Evolutionary conservation across 2,329 filamentous ascomycete genomes (phyloP), one percentile per base, ranked within the genome.

Genomic region (Diaporthe sp.): DNA sequence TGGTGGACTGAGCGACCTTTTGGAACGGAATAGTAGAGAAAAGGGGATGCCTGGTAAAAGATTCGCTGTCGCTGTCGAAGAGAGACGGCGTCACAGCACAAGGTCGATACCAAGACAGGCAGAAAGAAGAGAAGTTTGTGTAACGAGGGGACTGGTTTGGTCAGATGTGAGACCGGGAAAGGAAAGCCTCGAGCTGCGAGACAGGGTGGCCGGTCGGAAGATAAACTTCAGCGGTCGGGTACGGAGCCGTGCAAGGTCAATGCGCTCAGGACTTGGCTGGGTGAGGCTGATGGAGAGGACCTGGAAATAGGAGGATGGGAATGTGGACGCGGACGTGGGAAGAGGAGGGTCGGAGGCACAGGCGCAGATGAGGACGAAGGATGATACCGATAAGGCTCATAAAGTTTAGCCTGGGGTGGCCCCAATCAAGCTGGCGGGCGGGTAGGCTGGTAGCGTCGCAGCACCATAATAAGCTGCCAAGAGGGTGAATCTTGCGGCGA

Each of bases 1-100:
- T 87, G 82, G 77, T 37, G 34, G 58, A 39, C 4, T n/a, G 65
- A 55, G 58, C 25, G 37, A 74, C 25, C 58, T 39, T 39, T 49
- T 9, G 55, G 22, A n/a, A 51, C 55, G 63, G 22, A 42, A 61
- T 17, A 4, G 31, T 31, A 75, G 34, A 34, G 17, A n/a, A 61
- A 37, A 51, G 49, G 65, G 61, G 61, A 37, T 68, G 55, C 53
- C 71, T 61, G 68, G 55, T 22, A 49, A 20, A 20, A 76, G 71
- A 9, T 53, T 58, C 39, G 72, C 37, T 51, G 68, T 65, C 65
- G 57, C 25, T 37, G 17, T 25, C 10, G 49, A 51, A 42, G 49
- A 63, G n/a, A 58, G 39, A 70, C 60, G 53, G 44, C 49, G 70
- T 60, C 55, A 53, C 60, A 70, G 61, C 17, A 37, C 34, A 51